Conservation (phyloP, 202 grass and related monocot species). For the Bolboschoenoplectus hybrid region DNA sequence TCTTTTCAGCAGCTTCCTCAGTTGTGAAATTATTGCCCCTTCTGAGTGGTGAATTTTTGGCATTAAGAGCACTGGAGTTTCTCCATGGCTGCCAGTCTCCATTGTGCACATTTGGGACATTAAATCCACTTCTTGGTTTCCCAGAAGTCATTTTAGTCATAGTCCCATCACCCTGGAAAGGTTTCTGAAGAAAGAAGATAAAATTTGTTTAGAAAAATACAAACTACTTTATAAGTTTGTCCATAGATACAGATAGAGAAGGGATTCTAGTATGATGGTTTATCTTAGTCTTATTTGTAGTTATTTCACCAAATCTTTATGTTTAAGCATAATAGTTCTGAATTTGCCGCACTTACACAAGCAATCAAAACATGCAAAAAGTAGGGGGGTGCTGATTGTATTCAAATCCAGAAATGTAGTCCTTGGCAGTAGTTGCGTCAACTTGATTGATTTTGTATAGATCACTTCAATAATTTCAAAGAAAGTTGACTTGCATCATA, state of each 20-base stretch:
- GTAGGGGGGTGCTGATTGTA: background rate
- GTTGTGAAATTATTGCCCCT: constrained; percentile 3
- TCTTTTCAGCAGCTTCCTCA: background rate
- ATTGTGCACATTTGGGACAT: background rate
- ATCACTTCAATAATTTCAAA: background rate
- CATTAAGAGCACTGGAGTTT: background rate
- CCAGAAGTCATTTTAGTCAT: background rate
- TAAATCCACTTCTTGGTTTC: constrained; percentile 18
- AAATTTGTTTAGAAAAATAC: constrained; percentile 10
- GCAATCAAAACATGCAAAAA: constrained; percentile 8
- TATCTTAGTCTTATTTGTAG: background rate
- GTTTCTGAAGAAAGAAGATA: constrained; percentile 18
- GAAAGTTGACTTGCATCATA: background rate
- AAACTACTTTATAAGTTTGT: background rate
- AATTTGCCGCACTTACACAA: background rate
- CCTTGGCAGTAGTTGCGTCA: background rate
- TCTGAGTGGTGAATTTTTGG: background rate
- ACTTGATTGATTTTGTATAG: background rate
- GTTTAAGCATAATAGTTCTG: background rate
- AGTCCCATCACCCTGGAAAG: constrained; percentile 17
- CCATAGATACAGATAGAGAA: constrained; percentile 11
- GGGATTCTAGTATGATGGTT: background rate
- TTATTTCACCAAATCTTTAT: constrained; percentile 1
- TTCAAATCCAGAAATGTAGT: background rate
- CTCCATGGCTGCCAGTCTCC: background rate